A percentile compares a stretch with the other conserved stretches of the same genome.
Conservation (phyloP, 305 asterid species). For the Fraxinus xanthoxyloides region DNA sequence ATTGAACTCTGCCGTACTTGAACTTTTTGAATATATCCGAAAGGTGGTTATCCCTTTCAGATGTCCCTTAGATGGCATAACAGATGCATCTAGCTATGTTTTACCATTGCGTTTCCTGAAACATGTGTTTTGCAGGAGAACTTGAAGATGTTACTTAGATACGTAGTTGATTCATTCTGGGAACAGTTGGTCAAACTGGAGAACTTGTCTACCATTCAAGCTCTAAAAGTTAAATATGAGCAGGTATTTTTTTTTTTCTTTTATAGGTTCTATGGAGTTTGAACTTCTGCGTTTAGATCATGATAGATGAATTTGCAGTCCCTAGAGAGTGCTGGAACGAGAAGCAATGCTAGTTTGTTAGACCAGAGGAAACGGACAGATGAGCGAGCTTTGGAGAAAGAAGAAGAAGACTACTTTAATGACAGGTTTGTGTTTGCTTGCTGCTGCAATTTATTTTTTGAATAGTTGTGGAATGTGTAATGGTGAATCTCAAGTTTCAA, state of each 20-base stretch:
- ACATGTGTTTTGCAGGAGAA: slow-evolving; percentile 65
- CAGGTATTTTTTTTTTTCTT: slow-evolving; percentile 53
- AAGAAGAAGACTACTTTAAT: slow-evolving; percentile 93
- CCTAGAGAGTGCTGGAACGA: slow-evolving; percentile 56
- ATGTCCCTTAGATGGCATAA: slow-evolving; percentile 10
- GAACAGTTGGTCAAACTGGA: slow-evolving; percentile 76
- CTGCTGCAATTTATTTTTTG: background rate
- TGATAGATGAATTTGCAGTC: slow-evolving; percentile 40
- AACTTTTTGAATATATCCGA: slow-evolving; percentile 75
- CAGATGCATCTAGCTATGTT: slow-evolving; percentile 9
- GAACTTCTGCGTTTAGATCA: slow-evolving; percentile 17
- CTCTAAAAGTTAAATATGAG: slow-evolving; percentile 83
- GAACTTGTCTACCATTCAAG: slow-evolving; percentile 55
- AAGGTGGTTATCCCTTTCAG: slow-evolving; percentile 51
- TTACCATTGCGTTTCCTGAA: slow-evolving; percentile 15
- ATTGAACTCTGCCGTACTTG: slow-evolving; percentile 90
- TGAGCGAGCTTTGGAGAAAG: slow-evolving; percentile 92
- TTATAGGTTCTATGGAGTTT: background rate
- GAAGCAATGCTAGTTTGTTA: slow-evolving; percentile 43
- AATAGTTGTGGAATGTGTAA: background rate
- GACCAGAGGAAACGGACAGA: slow-evolving; percentile 79
- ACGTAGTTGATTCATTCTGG: slow-evolving; percentile 87
- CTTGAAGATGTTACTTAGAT: slow-evolving; percentile 67
- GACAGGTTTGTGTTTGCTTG: slow-evolving; percentile 59
- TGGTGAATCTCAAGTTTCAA: background rate